Base-by-base conservation (phyloP, 495 filamentous ascomycete genomes). In the Sporormia fimetaria region DNA sequence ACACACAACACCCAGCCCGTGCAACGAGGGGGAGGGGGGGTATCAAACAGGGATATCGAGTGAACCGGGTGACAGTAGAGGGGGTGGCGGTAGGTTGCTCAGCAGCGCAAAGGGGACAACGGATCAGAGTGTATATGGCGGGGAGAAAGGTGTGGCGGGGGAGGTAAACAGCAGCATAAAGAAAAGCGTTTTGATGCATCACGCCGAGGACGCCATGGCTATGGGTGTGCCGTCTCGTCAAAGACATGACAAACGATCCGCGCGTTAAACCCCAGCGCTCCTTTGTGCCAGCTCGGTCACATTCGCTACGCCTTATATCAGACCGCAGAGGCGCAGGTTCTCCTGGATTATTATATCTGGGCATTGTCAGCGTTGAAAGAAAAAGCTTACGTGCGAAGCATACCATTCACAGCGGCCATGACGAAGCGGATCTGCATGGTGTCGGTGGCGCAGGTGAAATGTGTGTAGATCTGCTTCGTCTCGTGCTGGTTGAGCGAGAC, bases 271-370 rank as follows among this genome's bases (percentile, higher is more conserved):
- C 33, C 14, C 23, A 36, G 31, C 7, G 17, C 17, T 42, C 28
- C 21, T 42, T 26, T 31, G 21, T 32, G 21, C 11, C 28, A 37
- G 24, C 25, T 20, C 6, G 25, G 24, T n/a, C n/a, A n/a, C 26
- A 20, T 31, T 20, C 29, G 22, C 21, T 12, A 24, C 16, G 24
- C 16, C 15, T 57, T 81, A 98, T 73, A 98, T 96, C 62, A 98
- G 74, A 75, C 90, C 90, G 66, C 90, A 96, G 55, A 92, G 73
- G 62, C 92, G 83, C 46, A 98, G 79, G 70, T 98, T 98, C 67
- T 96, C 92, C 76, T 98, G 90, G 63, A 98, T 98, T 67, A 98
- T 98, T 65, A 98, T 98, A 67, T 98, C 90, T 96, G 44, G 33
- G 32, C 27, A 0, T 16, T 29, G 17, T 44, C 46, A 52, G 55